A percentile compares a stretch with the other conserved stretches of the same genome.
Evolutionary conservation across 495 filamentous ascomycete species (phyloP).

Genomic region (Aspergillus haitiensis): DNA sequence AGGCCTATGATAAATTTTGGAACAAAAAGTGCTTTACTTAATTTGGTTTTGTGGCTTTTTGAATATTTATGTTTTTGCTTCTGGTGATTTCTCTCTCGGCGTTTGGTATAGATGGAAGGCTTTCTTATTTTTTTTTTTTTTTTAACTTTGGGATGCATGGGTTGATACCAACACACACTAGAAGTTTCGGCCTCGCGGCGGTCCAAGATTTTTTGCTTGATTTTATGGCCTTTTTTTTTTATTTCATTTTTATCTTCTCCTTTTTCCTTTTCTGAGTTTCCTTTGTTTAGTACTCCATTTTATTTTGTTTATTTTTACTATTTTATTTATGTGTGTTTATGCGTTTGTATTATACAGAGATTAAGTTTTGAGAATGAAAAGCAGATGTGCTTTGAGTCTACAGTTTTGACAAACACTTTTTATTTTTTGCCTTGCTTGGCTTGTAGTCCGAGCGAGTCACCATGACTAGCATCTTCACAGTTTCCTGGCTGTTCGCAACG

Average conservation of each 20-base stretch:
- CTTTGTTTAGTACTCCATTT: conserved; percentile 21
- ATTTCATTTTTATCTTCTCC: conserved; percentile 15
- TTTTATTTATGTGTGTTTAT: conserved; percentile 12
- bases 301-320: too few relatives aligned
- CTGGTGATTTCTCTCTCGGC: conserved; percentile 30
- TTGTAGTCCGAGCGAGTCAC: conserved; percentile 12
- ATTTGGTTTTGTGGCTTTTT: conserved; percentile 25
- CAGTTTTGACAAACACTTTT: conserved; percentile 19
- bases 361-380: conserved; percentile 20
- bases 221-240: conserved; percentile 15
- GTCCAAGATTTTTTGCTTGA: conserved; percentile 36
- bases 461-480: conserved; percentile 14
- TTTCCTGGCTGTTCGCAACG: conserved; percentile 19
- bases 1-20: conserved; percentile 33
- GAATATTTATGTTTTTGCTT: conserved; percentile 24
- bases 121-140: conserved; percentile 33
- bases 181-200: conserved; percentile 48
- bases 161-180: conserved; percentile 49
- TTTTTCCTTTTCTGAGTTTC: conserved; percentile 12
- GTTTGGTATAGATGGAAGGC: conserved; percentile 49
- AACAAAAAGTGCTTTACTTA: conserved; percentile 36
- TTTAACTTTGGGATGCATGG: conserved; percentile 44
- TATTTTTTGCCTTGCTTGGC: conserved; percentile 14
- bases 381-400: conserved; percentile 19
- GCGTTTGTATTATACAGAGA: conserved; percentile 22